These are phyloP conservation scores for Purpureocillium takamizusanense DNA, from an alignment of 2,329 filamentous ascomycete species.

Conservation along the genomic window DNA sequence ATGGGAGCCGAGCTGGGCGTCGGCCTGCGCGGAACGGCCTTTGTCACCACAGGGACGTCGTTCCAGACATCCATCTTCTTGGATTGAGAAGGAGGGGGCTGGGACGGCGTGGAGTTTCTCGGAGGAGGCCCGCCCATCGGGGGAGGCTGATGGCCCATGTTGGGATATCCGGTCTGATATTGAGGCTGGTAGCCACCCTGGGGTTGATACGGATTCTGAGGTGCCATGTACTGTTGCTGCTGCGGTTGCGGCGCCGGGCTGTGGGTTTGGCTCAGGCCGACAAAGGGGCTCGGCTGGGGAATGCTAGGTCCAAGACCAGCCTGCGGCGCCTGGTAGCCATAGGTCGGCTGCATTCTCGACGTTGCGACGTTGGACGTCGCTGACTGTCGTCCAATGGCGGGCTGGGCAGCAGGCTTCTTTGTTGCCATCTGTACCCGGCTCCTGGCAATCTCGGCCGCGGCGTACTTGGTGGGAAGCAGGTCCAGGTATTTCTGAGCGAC, in stretches of 20 bases:
- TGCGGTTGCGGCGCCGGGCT: conserved; percentile 18
- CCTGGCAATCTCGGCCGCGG: conserved; percentile 77
- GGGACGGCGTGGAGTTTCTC: conserved; percentile 58
- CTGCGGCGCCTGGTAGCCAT: conserved; percentile 42
- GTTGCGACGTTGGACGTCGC: conserved; percentile 19
- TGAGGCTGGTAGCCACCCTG: conserved; percentile 43
- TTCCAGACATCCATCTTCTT: conserved; percentile 83
- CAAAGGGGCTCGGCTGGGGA: conserved; percentile 20
- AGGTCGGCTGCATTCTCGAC: conserved; percentile 29
- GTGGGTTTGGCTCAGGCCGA: conserved; percentile 10
- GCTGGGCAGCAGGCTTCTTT: conserved; percentile 31
- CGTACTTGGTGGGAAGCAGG: conserved; percentile 73
- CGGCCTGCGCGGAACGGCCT: conserved; percentile 60
- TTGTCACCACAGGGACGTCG: conserved; percentile 79
- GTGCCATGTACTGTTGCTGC: conserved; percentile 26
- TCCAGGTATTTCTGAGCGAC: conserved; percentile 88
- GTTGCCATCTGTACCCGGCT: conserved; percentile 80
- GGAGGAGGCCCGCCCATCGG: conserved; percentile 28
- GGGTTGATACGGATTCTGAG: conserved; percentile 26
- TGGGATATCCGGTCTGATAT: conserved; percentile 26
- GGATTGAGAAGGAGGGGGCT: conserved; percentile 58
- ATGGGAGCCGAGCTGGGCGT: conserved; percentile 66
- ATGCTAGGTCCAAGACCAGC: conserved; percentile 13
- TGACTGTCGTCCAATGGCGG: conserved; percentile 15
- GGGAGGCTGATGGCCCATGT: conserved; percentile 20